phyloP scores from a whole-genome alignment of 768 basidiomycete genomes.

The Chalciporus pseudorubinellus region DNA sequence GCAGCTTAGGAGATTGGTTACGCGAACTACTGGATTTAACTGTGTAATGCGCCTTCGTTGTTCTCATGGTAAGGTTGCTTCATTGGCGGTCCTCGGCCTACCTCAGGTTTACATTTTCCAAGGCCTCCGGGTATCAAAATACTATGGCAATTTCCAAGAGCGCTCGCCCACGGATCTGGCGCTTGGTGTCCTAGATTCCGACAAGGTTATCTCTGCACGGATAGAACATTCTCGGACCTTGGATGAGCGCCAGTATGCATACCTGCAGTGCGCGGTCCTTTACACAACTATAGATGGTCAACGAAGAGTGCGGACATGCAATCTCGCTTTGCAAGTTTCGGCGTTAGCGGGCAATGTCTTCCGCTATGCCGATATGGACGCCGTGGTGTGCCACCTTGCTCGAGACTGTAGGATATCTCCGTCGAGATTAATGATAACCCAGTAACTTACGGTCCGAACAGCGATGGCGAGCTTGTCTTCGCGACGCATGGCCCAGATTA shows the following conservation, averaged over 20 bases:
- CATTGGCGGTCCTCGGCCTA: not conserved
- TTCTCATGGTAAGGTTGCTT: constrained; percentile 62
- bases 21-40: constrained; percentile 74
- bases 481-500: constrained; percentile 67
- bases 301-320: constrained; percentile 80
- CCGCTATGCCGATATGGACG: constrained; percentile 87
- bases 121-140: constrained; percentile 65
- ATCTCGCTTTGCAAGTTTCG: constrained; percentile 79
- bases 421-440: not conserved
- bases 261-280: constrained; percentile 82
- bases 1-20: constrained; percentile 70
- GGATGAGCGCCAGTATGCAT: constrained; percentile 69
- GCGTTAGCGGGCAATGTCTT: constrained; percentile 90
- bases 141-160: constrained; percentile 73
- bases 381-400: constrained; percentile 66
- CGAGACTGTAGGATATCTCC: constrained; percentile 63
- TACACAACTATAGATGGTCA: constrained; percentile 80
- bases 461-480: constrained; percentile 65
- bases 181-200: constrained; percentile 76
- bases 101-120: constrained; percentile 11
- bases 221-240: constrained; percentile 71
- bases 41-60: constrained; percentile 79
- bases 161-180: constrained; percentile 70
- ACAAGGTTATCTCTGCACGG: constrained; percentile 73
- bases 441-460: constrained; percentile 29